These are phyloP conservation scores for Microdochium paspali DNA, from an alignment of 2,329 filamentous ascomycete species.

Conservation along the genomic window DNA sequence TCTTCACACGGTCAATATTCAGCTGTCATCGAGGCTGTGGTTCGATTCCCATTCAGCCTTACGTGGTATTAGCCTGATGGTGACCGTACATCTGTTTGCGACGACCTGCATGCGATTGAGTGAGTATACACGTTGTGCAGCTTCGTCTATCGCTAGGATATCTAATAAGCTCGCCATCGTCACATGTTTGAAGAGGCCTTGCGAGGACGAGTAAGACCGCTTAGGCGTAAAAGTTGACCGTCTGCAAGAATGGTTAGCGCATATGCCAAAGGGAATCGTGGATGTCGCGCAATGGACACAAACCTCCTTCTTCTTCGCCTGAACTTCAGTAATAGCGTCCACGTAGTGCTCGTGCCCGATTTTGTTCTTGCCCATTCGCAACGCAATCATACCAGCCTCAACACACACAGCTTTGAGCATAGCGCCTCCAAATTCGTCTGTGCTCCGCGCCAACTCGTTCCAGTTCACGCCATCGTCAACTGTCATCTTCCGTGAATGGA, in stretches of 20 bases:
- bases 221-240: constrained; percentile 40
- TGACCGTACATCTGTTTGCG: no score
- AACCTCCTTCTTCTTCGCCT: constrained; percentile 88
- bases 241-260: constrained; percentile 27
- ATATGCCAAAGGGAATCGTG: not conserved
- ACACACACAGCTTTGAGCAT: constrained; percentile 98
- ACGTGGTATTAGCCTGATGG: no score
- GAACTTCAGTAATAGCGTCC: constrained; percentile 94
- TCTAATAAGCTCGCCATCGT: not conserved
- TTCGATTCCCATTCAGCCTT: no score
- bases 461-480: constrained; percentile 92
- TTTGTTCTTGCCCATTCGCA: constrained; percentile 90
- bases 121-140: no score
- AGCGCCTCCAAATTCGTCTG: constrained; percentile 95
- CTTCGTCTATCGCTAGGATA: not conserved
- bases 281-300: constrained; percentile 18
- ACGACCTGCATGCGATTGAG: no score
- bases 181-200: not conserved
- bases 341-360: constrained; percentile 98
- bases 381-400: constrained; percentile 97
- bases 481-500: constrained; percentile 97
- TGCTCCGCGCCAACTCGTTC: constrained; percentile 89
- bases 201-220: not conserved
- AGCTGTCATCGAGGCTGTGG: no score
- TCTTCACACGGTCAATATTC: no score